These are phyloP conservation scores for Lipomyces mesembrius DNA, from an alignment of 805 yeast species.

Conservation along the genomic window DNA sequence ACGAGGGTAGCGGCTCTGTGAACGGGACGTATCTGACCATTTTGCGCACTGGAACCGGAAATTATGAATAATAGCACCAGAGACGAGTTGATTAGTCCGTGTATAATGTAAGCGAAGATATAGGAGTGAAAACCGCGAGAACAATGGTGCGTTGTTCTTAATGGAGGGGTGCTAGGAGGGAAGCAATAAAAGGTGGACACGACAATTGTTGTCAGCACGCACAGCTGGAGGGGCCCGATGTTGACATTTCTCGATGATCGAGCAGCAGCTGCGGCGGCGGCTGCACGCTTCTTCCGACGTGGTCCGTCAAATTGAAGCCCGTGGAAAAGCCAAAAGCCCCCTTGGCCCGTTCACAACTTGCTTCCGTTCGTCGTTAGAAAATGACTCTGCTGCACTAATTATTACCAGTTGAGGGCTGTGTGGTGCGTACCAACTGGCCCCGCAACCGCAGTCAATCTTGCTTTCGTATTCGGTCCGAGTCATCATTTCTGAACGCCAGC, in stretches of 20 bases:
- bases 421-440: no score
- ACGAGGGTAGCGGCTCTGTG: constrained; percentile 54
- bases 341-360: no score
- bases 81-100: background rate
- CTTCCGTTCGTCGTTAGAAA: no score
- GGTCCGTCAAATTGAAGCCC: no score
- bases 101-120: background rate
- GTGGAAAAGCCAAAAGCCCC: no score
- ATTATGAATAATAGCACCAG: background rate
- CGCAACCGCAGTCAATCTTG: no score
- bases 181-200: background rate
- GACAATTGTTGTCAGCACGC: background rate
- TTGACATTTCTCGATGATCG: background rate
- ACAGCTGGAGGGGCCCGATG: background rate
- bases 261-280: no score
- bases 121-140: constrained; percentile 5
- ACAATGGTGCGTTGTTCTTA: background rate
- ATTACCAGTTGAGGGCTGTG: no score
- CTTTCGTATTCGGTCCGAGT: no score
- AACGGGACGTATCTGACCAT: constrained; percentile 55
- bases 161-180: background rate
- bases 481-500: no score
- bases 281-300: no score
- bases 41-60: background rate
- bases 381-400: no score